Evolutionary conservation across 2,329 filamentous ascomycete species (phyloP).

Genomic region (Pseudocercospora eumusae): DNA sequence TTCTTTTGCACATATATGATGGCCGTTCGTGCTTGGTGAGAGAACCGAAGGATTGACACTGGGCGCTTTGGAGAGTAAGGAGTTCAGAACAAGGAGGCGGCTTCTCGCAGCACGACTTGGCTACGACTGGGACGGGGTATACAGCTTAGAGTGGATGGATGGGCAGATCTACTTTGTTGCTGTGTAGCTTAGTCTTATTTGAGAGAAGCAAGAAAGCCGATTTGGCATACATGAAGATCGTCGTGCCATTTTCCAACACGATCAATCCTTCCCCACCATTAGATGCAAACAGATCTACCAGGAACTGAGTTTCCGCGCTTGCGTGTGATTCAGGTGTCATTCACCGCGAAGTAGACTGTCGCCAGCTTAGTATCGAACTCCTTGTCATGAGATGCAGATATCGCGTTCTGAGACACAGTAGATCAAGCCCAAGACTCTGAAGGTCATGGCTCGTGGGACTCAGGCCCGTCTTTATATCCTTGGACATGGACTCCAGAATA

Average conservation of each 20-base stretch:
- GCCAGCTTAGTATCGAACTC: not conserved
- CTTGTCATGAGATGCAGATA: not conserved
- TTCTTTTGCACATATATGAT: constrained; percentile 6
- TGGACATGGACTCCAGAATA: no score
- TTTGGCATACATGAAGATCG: constrained; percentile 1
- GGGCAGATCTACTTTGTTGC: constrained; percentile 3
- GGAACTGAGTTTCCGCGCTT: not conserved
- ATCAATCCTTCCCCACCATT: not conserved
- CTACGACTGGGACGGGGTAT: not conserved
- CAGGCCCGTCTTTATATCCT: no score
- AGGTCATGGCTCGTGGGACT: no score
- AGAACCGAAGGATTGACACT: not conserved
- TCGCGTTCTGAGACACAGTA: not conserved
- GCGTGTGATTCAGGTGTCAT: not conserved
- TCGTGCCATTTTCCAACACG: not conserved
- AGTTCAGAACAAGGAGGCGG: constrained; percentile 4
- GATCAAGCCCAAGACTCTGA: no score
- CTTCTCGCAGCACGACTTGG: constrained; percentile 8
- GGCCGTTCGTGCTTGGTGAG: not conserved
- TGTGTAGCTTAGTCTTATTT: constrained; percentile 6
- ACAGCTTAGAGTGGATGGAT: constrained; percentile 7
- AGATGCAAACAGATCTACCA: not conserved
- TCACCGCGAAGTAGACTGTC: not conserved
- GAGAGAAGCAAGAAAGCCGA: constrained; percentile 5
- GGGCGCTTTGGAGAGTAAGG: not conserved